Base-by-base conservation (phyloP, 2,329 filamentous ascomycete genomes). In the Gnomoniopsis smithogilvyi region DNA sequence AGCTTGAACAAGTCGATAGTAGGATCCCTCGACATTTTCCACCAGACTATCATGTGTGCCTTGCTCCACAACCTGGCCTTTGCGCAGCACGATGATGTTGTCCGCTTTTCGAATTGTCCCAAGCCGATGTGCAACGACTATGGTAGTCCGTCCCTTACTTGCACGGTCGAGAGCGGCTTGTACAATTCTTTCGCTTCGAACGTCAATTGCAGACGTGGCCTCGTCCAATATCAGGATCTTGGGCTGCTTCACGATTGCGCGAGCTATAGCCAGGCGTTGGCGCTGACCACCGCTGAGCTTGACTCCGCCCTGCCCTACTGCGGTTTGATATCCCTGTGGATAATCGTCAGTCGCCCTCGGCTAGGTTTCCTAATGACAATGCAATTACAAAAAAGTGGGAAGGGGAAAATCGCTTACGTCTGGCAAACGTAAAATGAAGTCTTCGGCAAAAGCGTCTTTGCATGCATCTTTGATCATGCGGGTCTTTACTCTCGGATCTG, bases 291-390 rank as follows among this genome's bases (percentile, higher is more conserved):
- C 70, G 12, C 88, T 92, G 1, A 96, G 76, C 67, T 91, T 91
- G 46, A 89, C 88, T 1, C 91, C 91, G n/a, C 83, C 82, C 66
- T 95, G 90, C 1, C 91, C 91, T 2, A 95, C 90, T 3, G 82
- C 72, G 0, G 91, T 92, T 1, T 87, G 81, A 67, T 93, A 93
- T 0, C 85, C 84, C 76, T 90, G 50, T 10, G 14, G 3, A 63
- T 51, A 14, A 17, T 34, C 12, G 36, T n/a, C 2, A 26, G 17
- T 58, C 1, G 12, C 4, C 3, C 38, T 48, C 8, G 10, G 3
- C 47, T 38, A 51, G 4, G 4, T 30, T 30, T 30, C 26, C 22
- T 19, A 15, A 17, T 43, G 24, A 6, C 22, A 52, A 67, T 73
- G 46, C 3, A 10, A 17, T 6, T 21, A 26, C n/a, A 1, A 14